phyloP scores from a whole-genome alignment of 106 monocot species.

The Dactylorhiza incarnata region DNA sequence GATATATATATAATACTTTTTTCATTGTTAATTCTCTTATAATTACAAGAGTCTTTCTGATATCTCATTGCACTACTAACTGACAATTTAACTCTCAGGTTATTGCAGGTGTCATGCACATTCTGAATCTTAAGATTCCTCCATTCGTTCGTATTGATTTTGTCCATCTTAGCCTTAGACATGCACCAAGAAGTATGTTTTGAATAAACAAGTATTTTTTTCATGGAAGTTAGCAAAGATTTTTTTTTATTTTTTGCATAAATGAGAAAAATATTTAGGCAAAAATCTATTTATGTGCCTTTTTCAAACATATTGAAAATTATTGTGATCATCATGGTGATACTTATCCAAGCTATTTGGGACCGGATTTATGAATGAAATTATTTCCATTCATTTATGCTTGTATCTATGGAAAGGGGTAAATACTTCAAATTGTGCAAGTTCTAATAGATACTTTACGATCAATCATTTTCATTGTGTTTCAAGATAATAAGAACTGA shows the following conservation, averaged over 20 bases:
- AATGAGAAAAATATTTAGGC: too few relatives aligned
- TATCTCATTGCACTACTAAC: neutral
- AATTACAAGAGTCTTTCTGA: neutral
- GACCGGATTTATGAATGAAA: too few relatives aligned
- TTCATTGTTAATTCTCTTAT: neutral
- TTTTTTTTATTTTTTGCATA: neutral
- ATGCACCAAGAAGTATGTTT: slow-evolving; percentile 66
- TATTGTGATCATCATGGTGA: neutral
- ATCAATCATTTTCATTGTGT: too few relatives aligned
- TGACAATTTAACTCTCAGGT: slow-evolving; percentile 42
- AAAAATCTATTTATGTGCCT: neutral
- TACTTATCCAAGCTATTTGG: neutral
- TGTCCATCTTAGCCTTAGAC: slow-evolving; percentile 54
- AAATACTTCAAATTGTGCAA: neutral
- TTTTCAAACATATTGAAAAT: neutral
- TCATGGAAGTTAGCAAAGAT: neutral
- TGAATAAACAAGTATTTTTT: neutral
- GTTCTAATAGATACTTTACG: neutral
- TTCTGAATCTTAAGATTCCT: slow-evolving; percentile 72
- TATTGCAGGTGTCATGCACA: slow-evolving; percentile 67
- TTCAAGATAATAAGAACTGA: too few relatives aligned
- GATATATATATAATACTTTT: neutral
- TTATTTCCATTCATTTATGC: slow-evolving; percentile 1
- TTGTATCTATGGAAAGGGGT: neutral
- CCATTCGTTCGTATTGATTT: slow-evolving; percentile 90